phyloP scores from a whole-genome alignment of 352 stramenopile genomes.

The Globisporangium mamillatum region DNA sequence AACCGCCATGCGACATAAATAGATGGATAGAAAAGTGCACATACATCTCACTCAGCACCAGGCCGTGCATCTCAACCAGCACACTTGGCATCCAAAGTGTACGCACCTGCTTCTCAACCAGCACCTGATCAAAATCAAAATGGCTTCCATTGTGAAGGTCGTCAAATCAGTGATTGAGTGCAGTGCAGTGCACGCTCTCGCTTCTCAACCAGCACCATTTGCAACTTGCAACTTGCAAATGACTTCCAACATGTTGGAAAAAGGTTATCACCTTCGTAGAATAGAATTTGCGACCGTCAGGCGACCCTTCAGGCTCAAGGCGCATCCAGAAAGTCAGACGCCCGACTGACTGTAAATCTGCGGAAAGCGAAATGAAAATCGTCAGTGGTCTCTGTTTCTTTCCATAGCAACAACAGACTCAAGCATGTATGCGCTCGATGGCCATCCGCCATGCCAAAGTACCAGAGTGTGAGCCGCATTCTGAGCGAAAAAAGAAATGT shows the following conservation, averaged over 20 bases:
- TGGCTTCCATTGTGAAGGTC: background rate
- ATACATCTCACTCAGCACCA: background rate
- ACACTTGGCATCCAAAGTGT: no score
- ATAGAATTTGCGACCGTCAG: background rate
- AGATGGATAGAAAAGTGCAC: background rate
- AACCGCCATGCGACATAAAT: slow-evolving; percentile 1
- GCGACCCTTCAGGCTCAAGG: background rate
- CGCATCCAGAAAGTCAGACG: background rate
- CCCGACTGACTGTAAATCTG: background rate
- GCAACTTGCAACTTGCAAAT: background rate
- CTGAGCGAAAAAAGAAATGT: background rate
- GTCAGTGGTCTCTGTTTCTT: background rate
- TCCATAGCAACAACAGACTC: background rate
- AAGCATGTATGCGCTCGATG: background rate
- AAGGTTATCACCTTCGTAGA: background rate
- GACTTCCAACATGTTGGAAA: background rate
- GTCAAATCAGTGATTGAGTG: background rate
- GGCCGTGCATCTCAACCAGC: background rate
- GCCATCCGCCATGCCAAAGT: background rate
- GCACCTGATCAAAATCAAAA: background rate
- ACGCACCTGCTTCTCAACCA: background rate
- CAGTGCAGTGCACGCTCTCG: background rate
- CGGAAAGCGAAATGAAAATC: background rate
- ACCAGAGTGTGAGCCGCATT: background rate
- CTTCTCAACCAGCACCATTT: background rate